These are phyloP conservation scores for Metschnikowia rubicola DNA, from an alignment of 805 yeast genomes.

Conservation along the genomic window DNA sequence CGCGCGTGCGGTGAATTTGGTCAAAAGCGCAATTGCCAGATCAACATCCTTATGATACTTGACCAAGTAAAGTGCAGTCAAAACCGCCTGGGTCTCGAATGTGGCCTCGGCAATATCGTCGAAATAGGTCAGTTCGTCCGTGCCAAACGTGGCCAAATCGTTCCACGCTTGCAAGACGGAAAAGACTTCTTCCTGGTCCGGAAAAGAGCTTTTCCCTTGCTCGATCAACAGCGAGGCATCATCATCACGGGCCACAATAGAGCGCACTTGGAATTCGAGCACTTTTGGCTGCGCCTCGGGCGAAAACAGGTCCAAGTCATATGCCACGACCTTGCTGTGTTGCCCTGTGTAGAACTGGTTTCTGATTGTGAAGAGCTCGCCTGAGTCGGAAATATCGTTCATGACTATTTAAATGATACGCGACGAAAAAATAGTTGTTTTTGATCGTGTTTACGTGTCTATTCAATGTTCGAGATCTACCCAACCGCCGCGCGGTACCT, in stretches of 20 bases:
- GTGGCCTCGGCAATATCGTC: slow-evolving; percentile 34
- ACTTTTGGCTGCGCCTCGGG: slow-evolving; percentile 36
- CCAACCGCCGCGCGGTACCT: background rate
- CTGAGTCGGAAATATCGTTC: slow-evolving; percentile 41
- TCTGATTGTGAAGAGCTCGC: slow-evolving; percentile 53
- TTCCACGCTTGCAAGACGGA: slow-evolving; percentile 41
- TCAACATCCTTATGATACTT: slow-evolving; percentile 34
- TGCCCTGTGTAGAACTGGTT: slow-evolving; percentile 63
- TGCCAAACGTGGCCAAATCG: slow-evolving; percentile 41
- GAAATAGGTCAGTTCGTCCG: slow-evolving; percentile 41
- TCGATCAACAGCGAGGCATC: slow-evolving; percentile 41
- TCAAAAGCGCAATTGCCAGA: slow-evolving; percentile 33
- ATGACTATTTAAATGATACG: slow-evolving; percentile 16
- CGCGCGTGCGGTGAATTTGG: slow-evolving; percentile 21
- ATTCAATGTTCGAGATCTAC: background rate
- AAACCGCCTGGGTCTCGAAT: slow-evolving; percentile 40
- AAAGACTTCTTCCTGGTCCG: slow-evolving; percentile 31
- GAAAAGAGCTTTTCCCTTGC: slow-evolving; percentile 29
- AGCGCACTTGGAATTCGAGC: slow-evolving; percentile 40
- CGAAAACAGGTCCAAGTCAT: slow-evolving; percentile 37
- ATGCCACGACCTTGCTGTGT: slow-evolving; percentile 42
- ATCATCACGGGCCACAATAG: slow-evolving; percentile 33
- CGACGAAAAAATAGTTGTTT: background rate
- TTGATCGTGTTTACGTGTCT: background rate
- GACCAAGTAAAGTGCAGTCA: slow-evolving; percentile 38